Evolutionary conservation across 2,329 filamentous ascomycete species (phyloP).

Genomic region (Penicillium griseofulvum): DNA sequence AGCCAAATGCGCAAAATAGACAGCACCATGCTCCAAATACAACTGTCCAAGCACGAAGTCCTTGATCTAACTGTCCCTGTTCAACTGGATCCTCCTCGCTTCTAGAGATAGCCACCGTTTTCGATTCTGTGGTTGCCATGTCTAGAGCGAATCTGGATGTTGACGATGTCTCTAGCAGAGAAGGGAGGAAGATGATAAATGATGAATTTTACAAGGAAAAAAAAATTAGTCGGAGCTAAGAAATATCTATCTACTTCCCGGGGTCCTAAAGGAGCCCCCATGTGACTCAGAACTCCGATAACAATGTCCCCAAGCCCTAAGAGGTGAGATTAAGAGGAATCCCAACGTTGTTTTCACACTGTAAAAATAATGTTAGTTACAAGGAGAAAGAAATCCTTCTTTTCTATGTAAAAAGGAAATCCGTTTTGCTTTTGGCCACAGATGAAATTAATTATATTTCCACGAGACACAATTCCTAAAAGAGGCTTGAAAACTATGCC

Average conservation of each 20-base stretch:
- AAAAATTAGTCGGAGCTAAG: neutral
- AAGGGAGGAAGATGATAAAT: neutral
- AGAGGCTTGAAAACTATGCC: neutral
- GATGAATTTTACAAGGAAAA: neutral
- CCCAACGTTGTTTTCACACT: neutral
- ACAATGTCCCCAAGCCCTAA: neutral
- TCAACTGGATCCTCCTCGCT: neutral
- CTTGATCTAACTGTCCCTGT: slow-evolving; percentile 7
- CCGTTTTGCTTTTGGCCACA: no score
- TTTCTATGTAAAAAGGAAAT: neutral
- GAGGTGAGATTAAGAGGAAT: neutral
- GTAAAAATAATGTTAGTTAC: neutral
- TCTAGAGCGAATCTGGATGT: neutral
- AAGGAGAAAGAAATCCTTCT: neutral
- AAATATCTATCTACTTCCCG: neutral
- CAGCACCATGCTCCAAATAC: slow-evolving; percentile 48
- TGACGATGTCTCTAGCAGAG: neutral
- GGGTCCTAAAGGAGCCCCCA: neutral
- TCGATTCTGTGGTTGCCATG: neutral
- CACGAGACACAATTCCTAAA: no score
- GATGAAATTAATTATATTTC: no score
- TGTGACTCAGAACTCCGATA: neutral
- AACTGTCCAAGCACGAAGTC: slow-evolving; percentile 52
- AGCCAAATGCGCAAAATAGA: slow-evolving; percentile 49
- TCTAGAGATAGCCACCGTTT: neutral